Conservation (phyloP, 2,329 filamentous ascomycete genomes). For the Fusarium lyarnte region DNA sequence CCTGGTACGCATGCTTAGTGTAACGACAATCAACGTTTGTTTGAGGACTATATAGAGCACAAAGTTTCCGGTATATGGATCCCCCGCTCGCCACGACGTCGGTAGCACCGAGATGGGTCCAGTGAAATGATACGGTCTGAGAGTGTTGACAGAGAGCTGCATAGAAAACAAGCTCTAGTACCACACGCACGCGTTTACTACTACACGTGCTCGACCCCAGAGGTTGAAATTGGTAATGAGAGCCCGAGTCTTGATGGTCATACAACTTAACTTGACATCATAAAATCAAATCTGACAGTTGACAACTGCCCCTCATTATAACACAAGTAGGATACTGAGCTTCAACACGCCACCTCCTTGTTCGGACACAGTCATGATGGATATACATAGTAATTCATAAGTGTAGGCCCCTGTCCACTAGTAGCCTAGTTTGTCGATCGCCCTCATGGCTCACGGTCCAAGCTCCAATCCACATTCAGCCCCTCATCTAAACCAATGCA, state of each 20-base stretch:
- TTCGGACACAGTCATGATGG: conserved; percentile 10
- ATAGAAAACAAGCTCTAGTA: conserved; percentile 3
- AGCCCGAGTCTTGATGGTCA: neutral
- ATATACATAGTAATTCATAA: conserved; percentile 1
- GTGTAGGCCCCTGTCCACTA: conserved; percentile 16
- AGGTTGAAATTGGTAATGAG: neutral
- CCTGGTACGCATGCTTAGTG: neutral
- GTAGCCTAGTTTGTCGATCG: conserved; percentile 17
- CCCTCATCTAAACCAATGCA: neutral
- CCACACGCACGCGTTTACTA: neutral
- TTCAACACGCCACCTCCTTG: neutral
- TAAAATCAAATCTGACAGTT: neutral
- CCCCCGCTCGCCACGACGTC: neutral
- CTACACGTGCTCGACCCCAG: neutral
- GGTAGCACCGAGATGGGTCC: conserved; percentile 9
- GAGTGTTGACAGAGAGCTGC: neutral
- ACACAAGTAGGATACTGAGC: neutral
- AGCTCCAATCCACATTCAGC: conserved; percentile 31
- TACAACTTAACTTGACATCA: no score
- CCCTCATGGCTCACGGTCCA: conserved; percentile 20
- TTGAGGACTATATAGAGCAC: neutral
- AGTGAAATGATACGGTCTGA: conserved; percentile 16
- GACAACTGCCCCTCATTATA: neutral
- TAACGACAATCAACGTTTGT: neutral
- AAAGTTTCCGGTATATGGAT: neutral